Percentiles rank a stretch among this genome's conserved stretches.
phyloP scores from a whole-genome alignment of 1,139 yeast species.

The Hyphopichia buzzinii region DNA sequence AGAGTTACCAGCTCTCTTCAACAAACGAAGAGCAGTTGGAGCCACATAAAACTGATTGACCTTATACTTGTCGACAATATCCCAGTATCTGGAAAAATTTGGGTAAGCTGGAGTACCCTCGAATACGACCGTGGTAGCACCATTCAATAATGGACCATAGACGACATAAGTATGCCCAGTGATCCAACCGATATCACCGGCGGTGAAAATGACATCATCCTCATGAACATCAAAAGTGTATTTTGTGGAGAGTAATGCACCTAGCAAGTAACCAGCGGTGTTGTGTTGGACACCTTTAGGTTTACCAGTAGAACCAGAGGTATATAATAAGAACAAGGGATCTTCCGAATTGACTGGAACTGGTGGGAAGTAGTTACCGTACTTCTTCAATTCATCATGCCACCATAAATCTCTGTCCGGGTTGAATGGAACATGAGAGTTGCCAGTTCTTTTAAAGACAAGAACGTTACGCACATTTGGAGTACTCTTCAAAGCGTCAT shows the following conservation, averaged over 20 bases:
- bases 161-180: conserved; percentile 84
- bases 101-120: conserved; percentile 91
- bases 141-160: conserved; percentile 75
- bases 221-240: conserved; percentile 76
- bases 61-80: conserved; percentile 72
- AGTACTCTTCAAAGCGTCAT: conserved; percentile 71
- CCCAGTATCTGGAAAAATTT: conserved; percentile 77
- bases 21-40: conserved; percentile 81
- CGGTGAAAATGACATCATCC: conserved; percentile 73
- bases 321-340: conserved; percentile 61
- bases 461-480: conserved; percentile 68
- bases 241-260: conserved; percentile 67
- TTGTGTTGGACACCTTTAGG: conserved; percentile 72
- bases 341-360: conserved; percentile 59
- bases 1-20: conserved; percentile 78
- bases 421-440: conserved; percentile 60
- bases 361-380: conserved; percentile 63
- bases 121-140: conserved; percentile 79
- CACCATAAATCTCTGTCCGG: conserved; percentile 73
- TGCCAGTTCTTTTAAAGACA: conserved; percentile 74
- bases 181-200: conserved; percentile 90
- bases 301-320: conserved; percentile 69
- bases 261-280: conserved; percentile 77
- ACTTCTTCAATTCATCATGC: conserved; percentile 71
- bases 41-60: conserved; percentile 87